Percentiles rank a stretch among this genome's conserved stretches.
Conservation (phyloP, 805 yeast genomes). For the Metschnikowia gelsemii region DNA sequence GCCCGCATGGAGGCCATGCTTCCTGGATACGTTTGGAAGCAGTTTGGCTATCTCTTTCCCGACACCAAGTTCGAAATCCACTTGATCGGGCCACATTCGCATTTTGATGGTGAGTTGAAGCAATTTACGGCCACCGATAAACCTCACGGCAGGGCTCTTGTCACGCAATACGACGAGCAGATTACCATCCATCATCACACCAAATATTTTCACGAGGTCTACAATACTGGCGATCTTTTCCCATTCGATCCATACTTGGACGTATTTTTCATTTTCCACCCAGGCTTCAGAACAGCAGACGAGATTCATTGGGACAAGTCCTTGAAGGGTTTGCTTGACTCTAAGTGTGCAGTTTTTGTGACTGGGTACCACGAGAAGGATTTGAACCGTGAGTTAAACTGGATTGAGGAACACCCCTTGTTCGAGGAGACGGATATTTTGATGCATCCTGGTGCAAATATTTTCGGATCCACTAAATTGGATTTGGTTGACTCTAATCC, state of each 20-base stretch:
- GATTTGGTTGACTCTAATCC: conserved; percentile 91
- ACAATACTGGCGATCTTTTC: conserved; percentile 90
- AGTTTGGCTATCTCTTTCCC: conserved; percentile 82
- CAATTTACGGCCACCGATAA: conserved; percentile 55
- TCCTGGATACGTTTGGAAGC: conserved; percentile 96
- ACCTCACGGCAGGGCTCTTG: conserved; percentile 58
- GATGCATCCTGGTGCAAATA: conserved; percentile 69
- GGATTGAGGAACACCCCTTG: conserved; percentile 63
- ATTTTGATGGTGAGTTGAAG: conserved; percentile 67
- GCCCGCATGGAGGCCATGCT: conserved; percentile 91
- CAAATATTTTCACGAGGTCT: conserved; percentile 85
- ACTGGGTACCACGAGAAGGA: conserved; percentile 87
- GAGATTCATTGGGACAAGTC: conserved; percentile 81
- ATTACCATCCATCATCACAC: conserved; percentile 81
- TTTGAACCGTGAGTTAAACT: conserved; percentile 62
- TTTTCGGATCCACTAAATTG: conserved; percentile 87
- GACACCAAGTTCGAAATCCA: conserved; percentile 79
- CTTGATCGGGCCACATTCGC: conserved; percentile 91
- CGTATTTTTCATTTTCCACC: conserved; percentile 90
- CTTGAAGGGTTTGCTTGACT: conserved; percentile 81
- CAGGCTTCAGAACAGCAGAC: conserved; percentile 86
- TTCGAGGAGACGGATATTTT: conserved; percentile 75
- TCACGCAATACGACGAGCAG: conserved; percentile 70
- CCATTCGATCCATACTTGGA: conserved; percentile 98
- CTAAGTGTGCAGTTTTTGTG: conserved; percentile 88